Evolutionary conservation across 768 basidiomycete genomes (phyloP), one percentile per base, ranked within the genome.

Genomic region (Pleurotus cornucopiae): DNA sequence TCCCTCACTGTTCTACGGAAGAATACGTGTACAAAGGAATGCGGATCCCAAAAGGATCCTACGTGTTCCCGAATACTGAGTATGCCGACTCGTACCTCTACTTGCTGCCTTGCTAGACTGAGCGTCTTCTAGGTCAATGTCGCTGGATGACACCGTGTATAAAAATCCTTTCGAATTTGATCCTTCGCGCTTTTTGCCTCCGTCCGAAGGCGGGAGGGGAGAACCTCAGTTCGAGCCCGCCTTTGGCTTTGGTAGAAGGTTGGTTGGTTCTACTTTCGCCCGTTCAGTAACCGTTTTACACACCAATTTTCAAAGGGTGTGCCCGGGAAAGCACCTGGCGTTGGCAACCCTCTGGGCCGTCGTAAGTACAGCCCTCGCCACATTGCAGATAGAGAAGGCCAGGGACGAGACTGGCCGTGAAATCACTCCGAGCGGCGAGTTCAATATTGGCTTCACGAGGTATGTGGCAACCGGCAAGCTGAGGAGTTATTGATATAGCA

Each of bases 301-400:
- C 39, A 6, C 6, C 2, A n/a, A 6, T n/a, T 1, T 26, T 39
- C 18, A 20, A 14, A 69, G 67, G 20, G 60, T 74, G 4, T 79
- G 78, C 53, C 73, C 77, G n/a, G 81, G 79, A 5, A 64, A 70
- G 21, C 54, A 74, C 46, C 61, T 82, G 39, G 78, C 74, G 4
- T 73, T 78, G 16, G 67, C 71, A 1, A 74, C 72, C 13, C 13
- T 77, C 23, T 73, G 71, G 64, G 56, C 61, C 20, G 56, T 58
- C 4, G 49, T 64, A 1, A 61, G 62, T 3, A 57, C 58, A 2
- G 57, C 66, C 6, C 40, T 70, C 4, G 57, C 66, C 4, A 62
- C 63, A 38, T 12, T 56, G 16, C 14, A 48, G 16, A 48, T 48
- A n/a, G n/a, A 1, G 18, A 48, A 23, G 13, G 20, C 47, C 6